phyloP scores from a whole-genome alignment of 148 eudicot species.

The Silene uniflora region DNA sequence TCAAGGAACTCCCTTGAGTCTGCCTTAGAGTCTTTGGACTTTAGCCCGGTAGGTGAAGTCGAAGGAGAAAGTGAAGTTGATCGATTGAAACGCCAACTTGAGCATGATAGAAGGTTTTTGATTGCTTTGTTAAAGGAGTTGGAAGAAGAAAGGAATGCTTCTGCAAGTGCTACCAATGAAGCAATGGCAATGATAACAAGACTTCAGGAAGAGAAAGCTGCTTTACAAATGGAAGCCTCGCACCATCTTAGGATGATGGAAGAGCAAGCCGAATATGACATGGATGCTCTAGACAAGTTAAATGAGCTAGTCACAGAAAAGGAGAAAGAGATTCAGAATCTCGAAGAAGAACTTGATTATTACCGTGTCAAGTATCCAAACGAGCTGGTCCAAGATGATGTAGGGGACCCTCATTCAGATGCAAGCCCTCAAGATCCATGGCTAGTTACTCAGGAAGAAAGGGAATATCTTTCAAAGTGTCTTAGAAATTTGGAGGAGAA shows the following conservation, averaged over 20 bases:
- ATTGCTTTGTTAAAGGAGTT: conserved; percentile 65
- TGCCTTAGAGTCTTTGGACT: conserved; percentile 39
- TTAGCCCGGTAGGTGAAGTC: conserved; percentile 60
- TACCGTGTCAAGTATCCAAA: conserved; percentile 41
- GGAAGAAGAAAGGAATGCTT: conserved; percentile 97
- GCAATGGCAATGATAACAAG: conserved; percentile 98
- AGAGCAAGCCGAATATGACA: conserved; percentile 93
- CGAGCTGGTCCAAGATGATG: conserved; percentile 23
- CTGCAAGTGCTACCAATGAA: conserved; percentile 79
- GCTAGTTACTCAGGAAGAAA: conserved; percentile 46
- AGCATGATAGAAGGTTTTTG: conserved; percentile 71
- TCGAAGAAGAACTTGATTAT: conserved; percentile 68
- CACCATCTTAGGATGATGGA: conserved; percentile 95
- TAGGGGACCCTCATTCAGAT: conserved; percentile 28
- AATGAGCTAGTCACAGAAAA: conserved; percentile 64
- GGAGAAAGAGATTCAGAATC: conserved; percentile 74
- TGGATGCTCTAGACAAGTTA: conserved; percentile 71
- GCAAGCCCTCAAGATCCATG: conserved; percentile 22
- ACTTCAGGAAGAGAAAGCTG: conserved; percentile 92
- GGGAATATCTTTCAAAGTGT: conserved; percentile 32
- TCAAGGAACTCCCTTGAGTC: conserved; percentile 63
- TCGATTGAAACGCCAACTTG: conserved; percentile 73
- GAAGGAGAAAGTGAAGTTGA: conserved; percentile 82
- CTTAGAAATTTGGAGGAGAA: conserved; percentile 49
- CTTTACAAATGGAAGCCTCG: conserved; percentile 90